Base-by-base conservation (phyloP, 192 early-diverging fungal genomes). In the Linderina pennispora region DNA sequence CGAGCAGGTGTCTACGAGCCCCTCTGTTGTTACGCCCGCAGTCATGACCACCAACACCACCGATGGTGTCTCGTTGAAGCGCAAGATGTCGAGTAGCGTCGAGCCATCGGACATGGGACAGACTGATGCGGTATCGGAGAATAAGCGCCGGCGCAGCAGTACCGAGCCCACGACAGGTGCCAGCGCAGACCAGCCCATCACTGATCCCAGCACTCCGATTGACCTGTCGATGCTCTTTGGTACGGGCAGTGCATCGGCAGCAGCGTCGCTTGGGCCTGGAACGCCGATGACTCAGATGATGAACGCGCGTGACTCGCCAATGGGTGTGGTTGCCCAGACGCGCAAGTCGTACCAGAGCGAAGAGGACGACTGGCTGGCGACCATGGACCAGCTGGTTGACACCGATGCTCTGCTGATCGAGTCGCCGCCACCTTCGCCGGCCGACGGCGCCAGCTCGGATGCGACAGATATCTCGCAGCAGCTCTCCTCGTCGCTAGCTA, bases 331-430 rank as follows among this genome's bases (percentile, higher is more conserved):
- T n/a, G n/a, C n/a, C n/a, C n/a, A n/a, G n/a, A n/a, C n/a, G n/a
- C n/a, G n/a, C n/a, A n/a, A n/a, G n/a, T n/a, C n/a, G n/a, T n/a
- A n/a, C 11, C 20, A 17, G 19, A 35, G 33, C 40, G 50, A 53
- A 36, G 50, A 48, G 26, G 50, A 65, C 15, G 54, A 43, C 24
- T 69, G 66, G 66, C 49, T 69, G 31, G 45, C 58, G 31, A 44
- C 49, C 0, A 69, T 69, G 66, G 66, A 69, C 39, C 66, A 69
- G 59, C 55, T 69, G 13, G 66, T 69, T 1, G 66, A 69, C 31
- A 69, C 66, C 18, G 66, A 69, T 21, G 66, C 66, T n/a, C 46
- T 69, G 36, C 44, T 69, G 40, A 48, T 54, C 11, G 42, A 62
- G 47, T 69, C 66, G 25, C 66, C 66, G 26, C 66, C 66, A 4